phyloP scores from a whole-genome alignment of 1,284 basidiomycete genomes.

The Omphalotus olearius region DNA sequence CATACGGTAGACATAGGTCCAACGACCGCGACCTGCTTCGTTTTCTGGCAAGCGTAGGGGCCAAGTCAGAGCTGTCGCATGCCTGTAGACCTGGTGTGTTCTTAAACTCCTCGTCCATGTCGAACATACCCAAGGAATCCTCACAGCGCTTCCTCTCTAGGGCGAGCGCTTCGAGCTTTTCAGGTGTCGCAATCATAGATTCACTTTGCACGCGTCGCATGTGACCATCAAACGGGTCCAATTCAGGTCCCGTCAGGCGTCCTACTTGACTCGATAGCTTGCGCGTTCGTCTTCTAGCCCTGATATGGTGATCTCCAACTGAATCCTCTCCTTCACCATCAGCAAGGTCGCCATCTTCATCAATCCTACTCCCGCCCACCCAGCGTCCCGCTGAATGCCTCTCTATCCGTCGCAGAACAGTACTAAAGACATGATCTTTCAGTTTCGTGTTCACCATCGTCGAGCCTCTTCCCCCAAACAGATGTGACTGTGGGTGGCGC shows the following conservation, averaged over 20 bases:
- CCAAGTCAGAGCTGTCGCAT: constrained; percentile 15
- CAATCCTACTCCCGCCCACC: constrained; percentile 44
- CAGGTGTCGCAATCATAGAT: constrained; percentile 36
- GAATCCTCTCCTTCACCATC: constrained; percentile 29
- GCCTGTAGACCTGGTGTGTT: constrained; percentile 19
- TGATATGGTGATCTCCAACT: constrained; percentile 17
- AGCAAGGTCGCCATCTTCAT: constrained; percentile 38
- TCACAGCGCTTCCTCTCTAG: constrained; percentile 24
- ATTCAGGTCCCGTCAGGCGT: constrained; percentile 22
- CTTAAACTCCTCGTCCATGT: constrained; percentile 40
- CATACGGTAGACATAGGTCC: constrained; percentile 23
- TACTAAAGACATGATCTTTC: constrained; percentile 91
- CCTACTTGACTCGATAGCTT: background rate
- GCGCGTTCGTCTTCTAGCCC: constrained; percentile 23
- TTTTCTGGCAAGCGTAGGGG: constrained; percentile 35
- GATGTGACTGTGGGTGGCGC: constrained; percentile 34
- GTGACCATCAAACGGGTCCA: constrained; percentile 26
- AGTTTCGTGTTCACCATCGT: constrained; percentile 90
- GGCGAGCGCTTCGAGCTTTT: constrained; percentile 27
- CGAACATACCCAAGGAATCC: constrained; percentile 37
- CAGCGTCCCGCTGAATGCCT: constrained; percentile 45
- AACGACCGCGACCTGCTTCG: constrained; percentile 58
- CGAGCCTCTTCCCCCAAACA: constrained; percentile 85
- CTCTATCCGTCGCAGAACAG: constrained; percentile 70
- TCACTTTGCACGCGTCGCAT: constrained; percentile 66